These are phyloP conservation scores for Suhomyces taliae DNA, from an alignment of 1,139 yeast genomes.

Conservation along the genomic window DNA sequence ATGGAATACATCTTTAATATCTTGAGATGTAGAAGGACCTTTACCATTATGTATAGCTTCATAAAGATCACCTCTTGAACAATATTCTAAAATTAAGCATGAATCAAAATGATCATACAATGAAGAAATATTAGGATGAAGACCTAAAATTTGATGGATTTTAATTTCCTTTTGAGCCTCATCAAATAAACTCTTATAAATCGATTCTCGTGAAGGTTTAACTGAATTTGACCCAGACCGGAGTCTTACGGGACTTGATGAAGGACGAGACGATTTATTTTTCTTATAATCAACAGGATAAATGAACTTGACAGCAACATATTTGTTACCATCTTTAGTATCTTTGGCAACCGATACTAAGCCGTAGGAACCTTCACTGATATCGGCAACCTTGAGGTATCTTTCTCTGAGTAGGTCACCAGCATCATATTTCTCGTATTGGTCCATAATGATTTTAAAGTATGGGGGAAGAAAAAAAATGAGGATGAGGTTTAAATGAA, in stretches of 20 bases:
- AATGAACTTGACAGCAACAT: slow-evolving; percentile 86
- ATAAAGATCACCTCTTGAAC: slow-evolving; percentile 88
- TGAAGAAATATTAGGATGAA: slow-evolving; percentile 62
- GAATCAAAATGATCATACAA: slow-evolving; percentile 78
- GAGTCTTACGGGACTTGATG: slow-evolving; percentile 42
- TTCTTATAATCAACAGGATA: slow-evolving; percentile 47
- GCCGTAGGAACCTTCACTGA: slow-evolving; percentile 94
- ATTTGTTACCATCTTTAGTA: slow-evolving; percentile 41
- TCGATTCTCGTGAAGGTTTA: slow-evolving; percentile 21
- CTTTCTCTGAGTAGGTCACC: slow-evolving; percentile 64
- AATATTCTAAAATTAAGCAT: slow-evolving; percentile 81
- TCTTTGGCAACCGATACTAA: slow-evolving; percentile 87
- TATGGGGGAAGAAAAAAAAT: neutral
- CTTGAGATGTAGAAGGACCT: slow-evolving; percentile 76
- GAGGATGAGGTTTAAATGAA: neutral
- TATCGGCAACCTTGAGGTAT: slow-evolving; percentile 70
- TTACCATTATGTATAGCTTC: slow-evolving; percentile 84
- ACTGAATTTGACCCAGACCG: slow-evolving; percentile 16
- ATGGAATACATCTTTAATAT: slow-evolving; percentile 69
- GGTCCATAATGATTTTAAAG: slow-evolving; percentile 31
- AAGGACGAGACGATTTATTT: slow-evolving; percentile 25
- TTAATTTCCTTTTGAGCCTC: slow-evolving; percentile 82
- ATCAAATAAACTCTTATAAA: slow-evolving; percentile 41
- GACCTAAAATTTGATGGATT: slow-evolving; percentile 69
- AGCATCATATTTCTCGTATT: slow-evolving; percentile 53